These are phyloP conservation scores for Penicillium alfredii DNA, from an alignment of 495 filamentous ascomycete species.

Conservation along the genomic window DNA sequence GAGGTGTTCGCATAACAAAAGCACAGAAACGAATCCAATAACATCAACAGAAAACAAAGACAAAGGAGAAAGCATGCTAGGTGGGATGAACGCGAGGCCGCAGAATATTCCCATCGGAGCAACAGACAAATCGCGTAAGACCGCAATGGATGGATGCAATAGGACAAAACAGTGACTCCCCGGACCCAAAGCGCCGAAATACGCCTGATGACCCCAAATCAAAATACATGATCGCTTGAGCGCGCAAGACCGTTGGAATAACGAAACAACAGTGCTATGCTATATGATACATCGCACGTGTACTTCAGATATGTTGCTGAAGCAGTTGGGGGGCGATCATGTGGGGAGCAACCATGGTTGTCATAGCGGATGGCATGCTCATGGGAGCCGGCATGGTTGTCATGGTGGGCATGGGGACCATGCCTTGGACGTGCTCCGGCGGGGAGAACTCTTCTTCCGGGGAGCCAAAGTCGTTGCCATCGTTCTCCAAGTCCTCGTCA, in stretches of 20 bases:
- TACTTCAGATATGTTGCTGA: constrained; percentile 44
- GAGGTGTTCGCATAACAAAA: constrained; percentile 11
- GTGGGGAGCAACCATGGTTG: constrained; percentile 32
- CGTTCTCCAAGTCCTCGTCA: constrained; percentile 76
- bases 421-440: constrained; percentile 29
- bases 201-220: constrained; percentile 1
- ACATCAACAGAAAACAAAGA: background rate
- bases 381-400: constrained; percentile 36
- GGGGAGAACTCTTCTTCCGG: constrained; percentile 67
- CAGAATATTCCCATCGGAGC: background rate
- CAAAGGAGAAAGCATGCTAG: background rate
- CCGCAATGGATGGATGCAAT: no score
- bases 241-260: no score
- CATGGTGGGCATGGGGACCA: constrained; percentile 34
- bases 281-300: no score
- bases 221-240: no score
- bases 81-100: background rate
- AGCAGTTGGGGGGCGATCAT: constrained; percentile 44
- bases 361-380: constrained; percentile 34
- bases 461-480: constrained; percentile 65
- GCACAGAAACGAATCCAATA: no score
- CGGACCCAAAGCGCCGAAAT: constrained; percentile 2
- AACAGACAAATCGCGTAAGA: no score
- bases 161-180: constrained; percentile 7
- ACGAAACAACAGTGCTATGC: no score